Evolutionary conservation across 805 yeast genomes (phyloP).

Genomic region (Saccharomycopsis fermentans): DNA sequence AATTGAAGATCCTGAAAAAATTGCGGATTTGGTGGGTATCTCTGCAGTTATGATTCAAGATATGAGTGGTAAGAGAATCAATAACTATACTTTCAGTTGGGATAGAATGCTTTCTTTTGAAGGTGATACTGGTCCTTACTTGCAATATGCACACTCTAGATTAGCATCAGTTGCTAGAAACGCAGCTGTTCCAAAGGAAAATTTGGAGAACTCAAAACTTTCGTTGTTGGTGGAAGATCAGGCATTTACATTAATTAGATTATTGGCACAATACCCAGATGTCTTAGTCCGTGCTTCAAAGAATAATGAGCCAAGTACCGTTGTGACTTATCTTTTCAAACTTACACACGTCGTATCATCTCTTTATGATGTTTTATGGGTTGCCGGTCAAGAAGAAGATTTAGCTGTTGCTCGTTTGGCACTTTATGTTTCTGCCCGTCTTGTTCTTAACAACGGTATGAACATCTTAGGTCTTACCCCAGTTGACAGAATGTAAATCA

Average conservation of each 20-base stretch:
- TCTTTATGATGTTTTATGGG: conserved; percentile 95
- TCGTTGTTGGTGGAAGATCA: conserved; percentile 58
- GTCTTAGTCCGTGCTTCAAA: conserved; percentile 70
- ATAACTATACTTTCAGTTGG: conserved; percentile 96
- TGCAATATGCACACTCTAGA: conserved; percentile 97
- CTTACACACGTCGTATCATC: conserved; percentile 90
- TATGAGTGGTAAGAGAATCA: conserved; percentile 94
- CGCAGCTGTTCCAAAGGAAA: conserved; percentile 40
- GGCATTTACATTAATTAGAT: conserved; percentile 63
- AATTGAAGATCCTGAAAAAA: conserved; percentile 85
- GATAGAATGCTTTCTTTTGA: conserved; percentile 96
- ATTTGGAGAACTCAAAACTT: conserved; percentile 42
- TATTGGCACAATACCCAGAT: conserved; percentile 86
- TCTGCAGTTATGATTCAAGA: conserved; percentile 99
- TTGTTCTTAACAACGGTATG: conserved; percentile 86
- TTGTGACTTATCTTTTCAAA: conserved; percentile 87
- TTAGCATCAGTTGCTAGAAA: conserved; percentile 90
- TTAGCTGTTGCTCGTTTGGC: conserved; percentile 88
- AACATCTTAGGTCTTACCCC: conserved; percentile 85
- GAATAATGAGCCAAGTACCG: conserved; percentile 84
- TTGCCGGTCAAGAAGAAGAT: conserved; percentile 85
- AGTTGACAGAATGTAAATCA: conserved; percentile 85
- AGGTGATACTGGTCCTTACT: conserved; percentile 98
- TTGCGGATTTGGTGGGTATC: conserved; percentile 92
- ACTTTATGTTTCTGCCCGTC: conserved; percentile 80